Evolutionary conservation across 805 yeast genomes (phyloP), one percentile per base, ranked within the genome.

Genomic region (Wickerhamiella nectarea): DNA sequence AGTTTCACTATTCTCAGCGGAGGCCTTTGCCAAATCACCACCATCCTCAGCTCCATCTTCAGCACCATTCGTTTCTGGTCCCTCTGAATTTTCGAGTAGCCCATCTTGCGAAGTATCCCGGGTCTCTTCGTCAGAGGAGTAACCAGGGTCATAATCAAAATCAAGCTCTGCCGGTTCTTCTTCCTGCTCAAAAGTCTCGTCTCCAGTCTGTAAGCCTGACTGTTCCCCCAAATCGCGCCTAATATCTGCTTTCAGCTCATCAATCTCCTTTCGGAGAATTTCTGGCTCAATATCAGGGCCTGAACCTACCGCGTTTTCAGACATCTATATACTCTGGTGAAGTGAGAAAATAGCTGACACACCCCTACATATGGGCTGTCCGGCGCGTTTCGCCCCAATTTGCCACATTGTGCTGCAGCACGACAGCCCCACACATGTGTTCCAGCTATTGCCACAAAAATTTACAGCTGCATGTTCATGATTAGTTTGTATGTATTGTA

Each of bases 191-290:
- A 17, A n/a, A 33, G 5, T 33, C 21, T 33, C 35, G 21, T 15
- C 17, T 6, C 17, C n/a, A 7, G 7, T 33, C 5, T n/a, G 10
- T 21, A 17, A 15, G 8, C 15, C 31, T 10, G n/a, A 3, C n/a
- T 28, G 14, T 10, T 7, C 41, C 17, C 17, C 25, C 18, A 38
- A 26, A 11, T 38, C 41, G 20, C 29, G 26, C 14, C 34, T 9
- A 19, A 31, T 39, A 5, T 26, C 10, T 4, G 33, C 36, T 20
- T 26, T 34, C 36, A 31, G 36, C 15, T 39, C 42, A 10, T 31
- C 42, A 20, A 39, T 31, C 36, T 39, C 42, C 36, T 39, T 31
- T 20, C 36, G 36, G 25, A 39, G 36, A n/a, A 3, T 28, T 28
- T 11, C 12, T 10, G 31, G 31, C 31, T 28, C 31, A 28, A 28